Evolutionary conservation across 306 rosid species (phyloP).

Genomic region (Rubus parviflorus): DNA sequence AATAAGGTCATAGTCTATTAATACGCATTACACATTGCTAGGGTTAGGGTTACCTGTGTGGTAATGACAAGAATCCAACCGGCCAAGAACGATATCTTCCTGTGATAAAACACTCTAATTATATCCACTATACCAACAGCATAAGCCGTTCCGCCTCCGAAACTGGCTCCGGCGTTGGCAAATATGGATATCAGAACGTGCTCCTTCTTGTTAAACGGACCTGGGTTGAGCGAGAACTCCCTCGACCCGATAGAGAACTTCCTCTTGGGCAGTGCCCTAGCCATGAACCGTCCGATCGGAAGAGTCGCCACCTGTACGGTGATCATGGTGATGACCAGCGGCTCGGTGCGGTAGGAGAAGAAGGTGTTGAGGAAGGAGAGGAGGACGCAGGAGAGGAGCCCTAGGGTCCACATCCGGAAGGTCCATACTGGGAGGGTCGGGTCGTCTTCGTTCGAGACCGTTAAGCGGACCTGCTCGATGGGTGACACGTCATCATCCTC

Average conservation of each 20-base stretch:
- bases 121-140: conserved; percentile 60
- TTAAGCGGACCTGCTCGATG: conserved; percentile 61
- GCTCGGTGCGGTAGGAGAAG: conserved; percentile 73
- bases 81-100: conserved; percentile 50
- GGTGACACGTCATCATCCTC: conserved; percentile 56
- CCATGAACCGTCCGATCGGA: conserved; percentile 78
- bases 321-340: conserved; percentile 59
- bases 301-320: conserved; percentile 61
- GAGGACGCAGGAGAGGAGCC: conserved; percentile 54
- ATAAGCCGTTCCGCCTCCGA: conserved; percentile 67
- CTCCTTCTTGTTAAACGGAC: conserved; percentile 85
- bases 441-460: conserved; percentile 67
- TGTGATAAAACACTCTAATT: conserved; percentile 57
- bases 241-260: conserved; percentile 45
- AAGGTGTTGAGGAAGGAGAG: conserved; percentile 77
- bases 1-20: too few species aligned
- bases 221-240: conserved; percentile 59
- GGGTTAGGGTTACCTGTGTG: conserved; percentile 48
- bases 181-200: conserved; percentile 77
- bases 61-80: conserved; percentile 72
- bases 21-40: neutral
- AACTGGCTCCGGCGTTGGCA: conserved; percentile 74
- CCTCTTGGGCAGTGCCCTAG: conserved; percentile 36
- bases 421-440: conserved; percentile 74
- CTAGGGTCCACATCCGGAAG: conserved; percentile 83